Evolutionary conservation across 2,329 filamentous ascomycete species (phyloP), one percentile per base, ranked within the genome.

Genomic region (Mariannaea elegans): DNA sequence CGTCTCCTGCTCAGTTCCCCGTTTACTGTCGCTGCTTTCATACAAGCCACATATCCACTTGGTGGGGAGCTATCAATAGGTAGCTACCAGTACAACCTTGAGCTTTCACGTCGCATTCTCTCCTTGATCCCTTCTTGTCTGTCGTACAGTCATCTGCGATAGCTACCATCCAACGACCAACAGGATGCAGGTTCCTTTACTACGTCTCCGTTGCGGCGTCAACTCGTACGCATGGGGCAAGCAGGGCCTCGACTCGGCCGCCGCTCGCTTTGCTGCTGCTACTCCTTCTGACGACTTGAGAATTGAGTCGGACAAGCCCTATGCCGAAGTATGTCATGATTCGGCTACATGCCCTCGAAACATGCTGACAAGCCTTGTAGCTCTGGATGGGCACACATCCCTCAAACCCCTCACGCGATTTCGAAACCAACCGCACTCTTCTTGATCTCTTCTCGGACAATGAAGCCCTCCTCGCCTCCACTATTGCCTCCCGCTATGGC

Each of bases 211-310:
- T 77, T 94, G 91, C 81, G 95, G 94, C 73, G 93, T 97, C 73
- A 98, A 98, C 79, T 97, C 94, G 78, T 99, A 99, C 76, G 95
- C 97, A 81, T 99, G 95, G 95, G 95, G 94, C 67, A 99, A 99
- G 83, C 86, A 93, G 73, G 95, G 95, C 71, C 86, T 86, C 63
- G 86, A 91, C 58, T 98, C 94, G 46, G 91, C 94, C 13, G 95
- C 94, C 49, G 95, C 95, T 65, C 91, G 89, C 70, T 98, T 91
- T 76, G 94, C 94, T 36, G 89, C 93, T 45, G 93, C 94, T 16
- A 97, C 94, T 4, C 88, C 92, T 10, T 84, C 89, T 13, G 81
- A 86, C 38, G 88, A 87, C 68, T 90, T 98, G 75, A 83, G 83
- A 9, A 90, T 99, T 62, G 85, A 97, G 73, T 83, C 90, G 51